Conservation (phyloP, 2,329 filamentous ascomycete species). For the Lasiodiplodia citricola region DNA sequence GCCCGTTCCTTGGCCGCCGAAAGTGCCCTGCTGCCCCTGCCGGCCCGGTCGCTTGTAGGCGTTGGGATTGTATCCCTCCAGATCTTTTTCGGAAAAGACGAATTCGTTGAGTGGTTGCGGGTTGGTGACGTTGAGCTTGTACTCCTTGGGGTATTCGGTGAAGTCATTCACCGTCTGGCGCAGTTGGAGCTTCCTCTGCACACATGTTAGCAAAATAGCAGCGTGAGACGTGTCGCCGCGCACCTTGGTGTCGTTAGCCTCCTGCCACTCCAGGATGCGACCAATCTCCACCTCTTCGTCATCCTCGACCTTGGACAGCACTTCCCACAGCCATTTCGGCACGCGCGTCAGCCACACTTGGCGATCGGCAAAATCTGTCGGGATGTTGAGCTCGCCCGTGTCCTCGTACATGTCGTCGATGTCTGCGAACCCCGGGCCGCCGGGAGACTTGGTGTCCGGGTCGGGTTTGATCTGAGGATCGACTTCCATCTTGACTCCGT, state of each 20-base stretch:
- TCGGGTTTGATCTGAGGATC: slow-evolving; percentile 45
- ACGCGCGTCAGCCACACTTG: slow-evolving; percentile 46
- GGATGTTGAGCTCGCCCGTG: slow-evolving; percentile 49
- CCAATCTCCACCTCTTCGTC: slow-evolving; percentile 47
- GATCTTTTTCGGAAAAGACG: slow-evolving; percentile 91
- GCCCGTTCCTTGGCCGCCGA: slow-evolving; percentile 27
- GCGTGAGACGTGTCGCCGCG: neutral
- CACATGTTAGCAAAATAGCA: slow-evolving; percentile 6
- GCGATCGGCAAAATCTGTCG: slow-evolving; percentile 30
- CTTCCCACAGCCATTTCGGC: slow-evolving; percentile 46
- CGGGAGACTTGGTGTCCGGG: slow-evolving; percentile 33
- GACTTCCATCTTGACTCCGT: slow-evolving; percentile 48
- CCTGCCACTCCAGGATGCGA: slow-evolving; percentile 32
- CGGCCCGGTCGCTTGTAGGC: slow-evolving; percentile 34
- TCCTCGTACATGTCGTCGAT: slow-evolving; percentile 51
- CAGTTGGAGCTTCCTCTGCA: slow-evolving; percentile 27
- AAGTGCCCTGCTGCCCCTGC: slow-evolving; percentile 33
- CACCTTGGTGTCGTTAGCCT: slow-evolving; percentile 24
- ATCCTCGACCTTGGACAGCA: slow-evolving; percentile 42
- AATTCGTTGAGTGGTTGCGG: slow-evolving; percentile 79
- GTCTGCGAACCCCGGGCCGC: slow-evolving; percentile 42
- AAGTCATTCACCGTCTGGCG: slow-evolving; percentile 18
- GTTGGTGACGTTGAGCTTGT: slow-evolving; percentile 75
- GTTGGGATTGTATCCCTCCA: slow-evolving; percentile 70
- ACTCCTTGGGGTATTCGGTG: slow-evolving; percentile 78